phyloP scores from a whole-genome alignment of 257 asterid genomes.

The Echites panduratus region DNA sequence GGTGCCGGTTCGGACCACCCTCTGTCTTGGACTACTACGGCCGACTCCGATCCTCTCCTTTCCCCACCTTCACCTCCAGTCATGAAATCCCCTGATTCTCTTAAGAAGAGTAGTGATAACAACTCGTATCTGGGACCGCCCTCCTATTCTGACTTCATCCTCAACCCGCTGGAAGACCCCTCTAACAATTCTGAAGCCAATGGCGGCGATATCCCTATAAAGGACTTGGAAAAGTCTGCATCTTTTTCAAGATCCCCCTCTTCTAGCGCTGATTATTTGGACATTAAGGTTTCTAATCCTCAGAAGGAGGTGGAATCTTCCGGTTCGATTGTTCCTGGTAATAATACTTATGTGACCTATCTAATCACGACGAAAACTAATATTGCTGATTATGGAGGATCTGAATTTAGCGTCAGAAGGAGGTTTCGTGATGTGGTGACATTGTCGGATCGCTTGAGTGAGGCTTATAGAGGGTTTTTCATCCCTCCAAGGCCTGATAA shows the following conservation, averaged over 20 bases:
- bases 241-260: slow-evolving; percentile 32
- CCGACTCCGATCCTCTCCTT: slow-evolving; percentile 57
- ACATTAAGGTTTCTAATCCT: slow-evolving; percentile 71
- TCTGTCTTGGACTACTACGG: slow-evolving; percentile 40
- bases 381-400: slow-evolving; percentile 50
- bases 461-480: slow-evolving; percentile 71
- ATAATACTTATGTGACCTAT: slow-evolving; percentile 63
- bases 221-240: slow-evolving; percentile 20
- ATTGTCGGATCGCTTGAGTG: slow-evolving; percentile 74
- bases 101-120: not conserved
- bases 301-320: slow-evolving; percentile 73
- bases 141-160: slow-evolving; percentile 42
- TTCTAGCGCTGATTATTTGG: slow-evolving; percentile 51
- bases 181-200: slow-evolving; percentile 23
- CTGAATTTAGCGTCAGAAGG: slow-evolving; percentile 64
- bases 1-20: slow-evolving; percentile 28
- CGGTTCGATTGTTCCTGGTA: slow-evolving; percentile 80
- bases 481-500: slow-evolving; percentile 94
- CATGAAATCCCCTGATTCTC: slow-evolving; percentile 6
- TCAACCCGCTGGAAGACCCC: slow-evolving; percentile 31
- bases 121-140: slow-evolving; percentile 38
- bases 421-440: slow-evolving; percentile 85
- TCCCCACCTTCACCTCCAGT: slow-evolving; percentile 22
- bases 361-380: slow-evolving; percentile 71
- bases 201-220: slow-evolving; percentile 31